Evolutionary conservation across 352 stramenopile species (phyloP).

Genomic region (Phytophthora pluvialis): DNA sequence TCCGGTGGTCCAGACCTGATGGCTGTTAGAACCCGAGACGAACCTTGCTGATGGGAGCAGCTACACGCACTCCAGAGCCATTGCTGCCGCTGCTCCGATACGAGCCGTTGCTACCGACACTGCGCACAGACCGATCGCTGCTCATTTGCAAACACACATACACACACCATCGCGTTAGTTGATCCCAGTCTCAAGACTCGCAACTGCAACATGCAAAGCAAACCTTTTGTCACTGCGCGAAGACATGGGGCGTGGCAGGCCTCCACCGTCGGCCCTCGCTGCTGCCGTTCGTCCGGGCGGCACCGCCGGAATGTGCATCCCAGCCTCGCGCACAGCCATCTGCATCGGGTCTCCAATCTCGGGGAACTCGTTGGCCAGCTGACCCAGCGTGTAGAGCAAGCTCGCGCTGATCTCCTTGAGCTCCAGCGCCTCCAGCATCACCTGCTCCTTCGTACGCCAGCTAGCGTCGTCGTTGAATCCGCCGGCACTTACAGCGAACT

Average conservation of each 20-base stretch:
- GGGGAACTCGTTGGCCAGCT: conserved; percentile 94
- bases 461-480: conserved; percentile 28
- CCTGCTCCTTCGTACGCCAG: conserved; percentile 78
- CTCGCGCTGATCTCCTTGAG: conserved; percentile 85
- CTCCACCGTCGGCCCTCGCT: conserved; percentile 45
- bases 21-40: conserved; percentile 58
- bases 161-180: conserved; percentile 10
- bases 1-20: conserved; percentile 13
- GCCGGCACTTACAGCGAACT: conserved; percentile 36
- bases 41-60: conserved; percentile 69
- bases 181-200: not conserved
- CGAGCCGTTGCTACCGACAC: conserved; percentile 57
- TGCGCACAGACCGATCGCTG: conserved; percentile 64
- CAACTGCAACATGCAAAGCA: conserved; percentile 8
- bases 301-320: conserved; percentile 80
- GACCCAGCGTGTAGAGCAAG: conserved; percentile 92
- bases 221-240: conserved; percentile 78
- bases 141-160: too few relatives aligned
- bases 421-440: conserved; percentile 78
- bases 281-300: conserved; percentile 70
- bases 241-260: conserved; percentile 61
- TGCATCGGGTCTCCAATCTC: conserved; percentile 90
- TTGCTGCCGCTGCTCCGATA: conserved; percentile 55
- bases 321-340: conserved; percentile 68
- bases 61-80: conserved; percentile 56